Conservation (phyloP, 23 red algal genomes). For the Cyanidium caldarium region DNA sequence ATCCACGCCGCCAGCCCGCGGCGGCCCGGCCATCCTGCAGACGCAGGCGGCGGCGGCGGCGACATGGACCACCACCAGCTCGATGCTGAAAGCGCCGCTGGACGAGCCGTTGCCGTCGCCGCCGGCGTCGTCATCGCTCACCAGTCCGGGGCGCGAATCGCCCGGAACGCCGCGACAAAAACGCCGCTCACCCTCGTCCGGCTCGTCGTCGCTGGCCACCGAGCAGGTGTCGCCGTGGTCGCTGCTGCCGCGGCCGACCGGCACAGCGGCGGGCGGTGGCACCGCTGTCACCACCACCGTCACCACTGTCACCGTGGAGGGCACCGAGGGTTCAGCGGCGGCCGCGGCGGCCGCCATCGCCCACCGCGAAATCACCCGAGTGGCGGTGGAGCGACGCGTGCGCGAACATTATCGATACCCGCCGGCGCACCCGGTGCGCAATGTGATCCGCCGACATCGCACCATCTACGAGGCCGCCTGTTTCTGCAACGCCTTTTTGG, state of each 20-base stretch:
- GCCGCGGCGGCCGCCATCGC: not conserved
- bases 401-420: conserved; percentile 1
- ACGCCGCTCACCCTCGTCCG: too few relatives aligned
- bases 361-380: not conserved
- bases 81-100: too few relatives aligned
- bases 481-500: not conserved
- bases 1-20: not conserved
- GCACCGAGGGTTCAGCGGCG: not conserved
- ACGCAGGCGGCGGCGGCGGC: not conserved
- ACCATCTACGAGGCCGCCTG: conserved; percentile 1
- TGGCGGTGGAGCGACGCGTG: not conserved
- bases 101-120: not conserved
- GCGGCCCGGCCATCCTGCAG: not conserved
- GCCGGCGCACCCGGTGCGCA: not conserved
- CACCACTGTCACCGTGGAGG: too few relatives aligned
- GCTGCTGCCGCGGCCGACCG: too few relatives aligned
- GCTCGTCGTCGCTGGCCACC: not conserved
- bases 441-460: not conserved
- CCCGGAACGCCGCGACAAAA: not conserved
- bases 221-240: not conserved
- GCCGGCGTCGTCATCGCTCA: not conserved
- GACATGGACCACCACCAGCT: not conserved
- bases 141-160: not conserved
- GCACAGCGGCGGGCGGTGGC: too few relatives aligned
- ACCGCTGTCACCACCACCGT: too few relatives aligned